phyloP scores from a whole-genome alignment of 352 stramenopile species.

The Pythium plurisporium region DNA sequence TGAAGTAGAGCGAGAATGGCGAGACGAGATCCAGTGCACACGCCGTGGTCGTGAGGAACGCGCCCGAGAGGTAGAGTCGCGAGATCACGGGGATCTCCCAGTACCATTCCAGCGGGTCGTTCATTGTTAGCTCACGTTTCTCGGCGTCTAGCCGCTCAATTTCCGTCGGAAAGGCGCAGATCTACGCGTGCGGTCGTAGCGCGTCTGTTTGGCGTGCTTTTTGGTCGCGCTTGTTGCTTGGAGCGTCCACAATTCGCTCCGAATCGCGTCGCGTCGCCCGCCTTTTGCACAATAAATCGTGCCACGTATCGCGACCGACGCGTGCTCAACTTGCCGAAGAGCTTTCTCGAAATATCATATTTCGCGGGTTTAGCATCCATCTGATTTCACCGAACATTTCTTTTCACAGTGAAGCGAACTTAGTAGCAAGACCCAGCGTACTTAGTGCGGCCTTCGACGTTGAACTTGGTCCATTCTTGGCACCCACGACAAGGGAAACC shows the following conservation, averaged over 20 bases:
- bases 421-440: not conserved
- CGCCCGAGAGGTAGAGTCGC: constrained; percentile 95
- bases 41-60: constrained; percentile 95
- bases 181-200: not conserved
- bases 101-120: constrained; percentile 94
- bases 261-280: too few species aligned
- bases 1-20: constrained; percentile 95
- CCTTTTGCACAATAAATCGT: not conserved
- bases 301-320: constrained; percentile 13
- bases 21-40: constrained; percentile 97
- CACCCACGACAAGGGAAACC: not conserved
- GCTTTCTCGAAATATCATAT: constrained; percentile 13
- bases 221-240: not conserved
- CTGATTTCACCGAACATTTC: not conserved
- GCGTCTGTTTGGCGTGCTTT: not conserved
- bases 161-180: not conserved
- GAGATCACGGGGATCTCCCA: constrained; percentile 98
- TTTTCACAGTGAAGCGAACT: not conserved
- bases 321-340: too few species aligned
- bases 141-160: not conserved
- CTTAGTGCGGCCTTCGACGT: not conserved
- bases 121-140: constrained; percentile 37
- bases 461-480: not conserved
- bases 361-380: not conserved
- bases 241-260: not conserved